Conservation (phyloP, 495 filamentous ascomycete species). For the Podospora australis region DNA sequence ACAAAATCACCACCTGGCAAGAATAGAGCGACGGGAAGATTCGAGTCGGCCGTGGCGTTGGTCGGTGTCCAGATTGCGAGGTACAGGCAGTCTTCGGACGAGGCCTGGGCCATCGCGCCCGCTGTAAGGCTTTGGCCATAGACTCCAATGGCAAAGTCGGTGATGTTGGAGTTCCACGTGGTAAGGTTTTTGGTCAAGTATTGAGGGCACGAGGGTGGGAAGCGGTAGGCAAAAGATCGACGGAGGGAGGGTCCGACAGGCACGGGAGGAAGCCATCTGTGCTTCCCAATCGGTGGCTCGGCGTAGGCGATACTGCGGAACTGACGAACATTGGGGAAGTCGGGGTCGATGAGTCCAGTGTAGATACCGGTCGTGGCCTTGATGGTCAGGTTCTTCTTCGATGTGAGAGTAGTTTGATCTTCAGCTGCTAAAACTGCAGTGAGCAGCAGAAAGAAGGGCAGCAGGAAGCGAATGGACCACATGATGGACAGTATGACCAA, state of each 20-base stretch:
- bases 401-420: too few species aligned
- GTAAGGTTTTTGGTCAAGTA: constrained; percentile 26
- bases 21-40: constrained; percentile 45
- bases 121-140: constrained; percentile 27
- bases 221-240: constrained; percentile 28
- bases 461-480: too few species aligned
- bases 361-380: constrained; percentile 27
- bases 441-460: too few species aligned
- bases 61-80: constrained; percentile 48
- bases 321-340: constrained; percentile 34
- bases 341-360: constrained; percentile 33
- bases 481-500: too few species aligned
- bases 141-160: constrained; percentile 24
- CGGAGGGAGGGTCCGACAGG: constrained; percentile 21
- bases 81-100: constrained; percentile 47
- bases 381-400: constrained; percentile 29
- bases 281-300: constrained; percentile 31
- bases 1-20: constrained; percentile 41
- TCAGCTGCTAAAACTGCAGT: too few species aligned
- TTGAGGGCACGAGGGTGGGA: constrained; percentile 34
- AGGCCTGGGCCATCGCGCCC: constrained; percentile 28
- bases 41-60: constrained; percentile 14
- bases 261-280: constrained; percentile 36
- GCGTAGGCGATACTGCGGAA: constrained; percentile 44
- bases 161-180: constrained; percentile 32